Conservation (phyloP, 2,329 filamentous ascomycete species). For the Sphaerulina musiva region DNA sequence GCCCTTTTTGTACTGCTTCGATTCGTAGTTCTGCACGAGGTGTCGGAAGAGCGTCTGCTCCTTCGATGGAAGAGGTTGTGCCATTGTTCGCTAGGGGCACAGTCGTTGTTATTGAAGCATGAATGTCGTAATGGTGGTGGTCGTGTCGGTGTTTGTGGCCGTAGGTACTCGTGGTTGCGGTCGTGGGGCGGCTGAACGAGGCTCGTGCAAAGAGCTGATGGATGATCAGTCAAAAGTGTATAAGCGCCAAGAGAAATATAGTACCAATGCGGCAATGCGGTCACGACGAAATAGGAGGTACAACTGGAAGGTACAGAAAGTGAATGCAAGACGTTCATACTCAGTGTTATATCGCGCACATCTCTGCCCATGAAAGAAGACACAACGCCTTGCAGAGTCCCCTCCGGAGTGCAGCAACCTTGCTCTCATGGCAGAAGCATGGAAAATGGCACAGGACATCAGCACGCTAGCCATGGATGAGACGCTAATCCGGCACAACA, state of each 20-base stretch:
- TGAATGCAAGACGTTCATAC: slow-evolving; percentile 20
- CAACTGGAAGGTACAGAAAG: neutral
- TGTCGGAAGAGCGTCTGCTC: slow-evolving; percentile 91
- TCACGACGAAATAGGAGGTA: neutral
- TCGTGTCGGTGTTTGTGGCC: neutral
- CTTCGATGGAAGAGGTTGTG: slow-evolving; percentile 60
- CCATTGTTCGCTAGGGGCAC: slow-evolving; percentile 9
- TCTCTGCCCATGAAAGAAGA: slow-evolving; percentile 11
- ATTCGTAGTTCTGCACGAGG: slow-evolving; percentile 92
- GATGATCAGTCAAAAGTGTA: neutral
- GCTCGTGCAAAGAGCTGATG: neutral
- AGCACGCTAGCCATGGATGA: slow-evolving; percentile 19
- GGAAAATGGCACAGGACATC: slow-evolving; percentile 20
- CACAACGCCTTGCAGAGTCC: slow-evolving; percentile 16
- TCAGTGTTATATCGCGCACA: slow-evolving; percentile 15
- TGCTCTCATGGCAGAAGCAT: slow-evolving; percentile 2
- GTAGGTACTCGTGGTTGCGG: neutral
- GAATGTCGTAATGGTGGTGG: neutral
- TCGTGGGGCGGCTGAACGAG: neutral
- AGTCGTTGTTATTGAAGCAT: slow-evolving; percentile 9
- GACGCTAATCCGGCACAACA: slow-evolving; percentile 11
- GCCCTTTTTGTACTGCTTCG: slow-evolving; percentile 87
- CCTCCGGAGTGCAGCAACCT: slow-evolving; percentile 6
- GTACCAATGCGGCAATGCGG: neutral
- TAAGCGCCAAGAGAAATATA: neutral